Percentiles rank a stretch among this genome's conserved stretches.
Conservation (phyloP, 176 grass and related monocot species). For the Hordeum marinum region DNA sequence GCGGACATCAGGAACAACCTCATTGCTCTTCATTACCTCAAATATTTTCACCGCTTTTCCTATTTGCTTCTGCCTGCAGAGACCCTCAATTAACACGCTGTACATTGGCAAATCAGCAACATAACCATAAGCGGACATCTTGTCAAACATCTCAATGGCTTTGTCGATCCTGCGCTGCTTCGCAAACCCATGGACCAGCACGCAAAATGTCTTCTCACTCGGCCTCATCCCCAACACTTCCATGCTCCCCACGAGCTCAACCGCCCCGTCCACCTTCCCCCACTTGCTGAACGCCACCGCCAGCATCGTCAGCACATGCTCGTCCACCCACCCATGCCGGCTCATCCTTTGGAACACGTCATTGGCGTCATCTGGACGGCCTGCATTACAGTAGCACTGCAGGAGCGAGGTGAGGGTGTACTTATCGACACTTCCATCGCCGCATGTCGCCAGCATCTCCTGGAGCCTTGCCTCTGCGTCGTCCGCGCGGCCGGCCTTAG, state of each 20-base stretch:
- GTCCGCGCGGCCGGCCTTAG: constrained; percentile 45
- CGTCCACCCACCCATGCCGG: constrained; percentile 52
- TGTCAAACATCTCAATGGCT: constrained; percentile 62
- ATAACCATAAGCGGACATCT: constrained; percentile 54
- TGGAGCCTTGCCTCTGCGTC: constrained; percentile 43
- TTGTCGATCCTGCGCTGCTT: constrained; percentile 56
- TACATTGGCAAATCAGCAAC: constrained; percentile 58
- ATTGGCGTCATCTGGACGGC: constrained; percentile 34
- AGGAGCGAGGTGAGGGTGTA: constrained; percentile 73
- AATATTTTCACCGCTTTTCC: constrained; percentile 40
- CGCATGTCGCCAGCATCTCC: constrained; percentile 47
- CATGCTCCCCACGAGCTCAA: constrained; percentile 63
- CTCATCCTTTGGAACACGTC: constrained; percentile 61
- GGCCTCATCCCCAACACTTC: constrained; percentile 35
- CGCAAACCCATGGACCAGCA: constrained; percentile 60
- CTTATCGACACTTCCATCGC: constrained; percentile 49
- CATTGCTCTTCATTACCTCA: constrained; percentile 58
- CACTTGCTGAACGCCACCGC: constrained; percentile 74
- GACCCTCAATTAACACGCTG: constrained; percentile 57
- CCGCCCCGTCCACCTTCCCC: constrained; percentile 48
- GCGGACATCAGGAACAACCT: constrained; percentile 40
- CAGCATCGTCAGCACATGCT: constrained; percentile 62
- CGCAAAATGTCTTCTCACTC: constrained; percentile 56
- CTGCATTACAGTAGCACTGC: constrained; percentile 62
- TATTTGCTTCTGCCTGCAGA: constrained; percentile 48